Conservation (phyloP, 495 filamentous ascomycete genomes). For the Neurospora cerealis region DNA sequence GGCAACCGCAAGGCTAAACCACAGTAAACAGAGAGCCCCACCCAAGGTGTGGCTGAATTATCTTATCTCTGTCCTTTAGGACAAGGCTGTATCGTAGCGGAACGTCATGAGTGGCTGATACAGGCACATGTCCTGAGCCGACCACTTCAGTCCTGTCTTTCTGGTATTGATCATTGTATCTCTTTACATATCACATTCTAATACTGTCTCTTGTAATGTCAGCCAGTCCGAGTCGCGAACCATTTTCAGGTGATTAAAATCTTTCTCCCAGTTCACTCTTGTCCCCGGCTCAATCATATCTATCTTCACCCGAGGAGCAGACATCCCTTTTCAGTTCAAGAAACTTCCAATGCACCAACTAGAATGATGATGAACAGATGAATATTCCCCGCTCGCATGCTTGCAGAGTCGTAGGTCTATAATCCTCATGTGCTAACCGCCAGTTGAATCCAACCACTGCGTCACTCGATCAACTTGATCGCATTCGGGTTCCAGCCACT, state of each 20-base stretch:
- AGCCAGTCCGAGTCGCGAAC: not conserved
- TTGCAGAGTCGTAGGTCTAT: not conserved
- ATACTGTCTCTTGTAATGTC: not conserved
- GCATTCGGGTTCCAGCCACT: not conserved
- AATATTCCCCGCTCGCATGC: not conserved
- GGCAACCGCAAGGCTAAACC: not conserved
- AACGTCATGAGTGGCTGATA: not conserved
- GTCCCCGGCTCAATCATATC: not conserved
- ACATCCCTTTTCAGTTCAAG: not conserved
- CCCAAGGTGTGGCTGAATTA: not conserved
- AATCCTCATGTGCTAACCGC: not conserved
- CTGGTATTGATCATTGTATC: not conserved
- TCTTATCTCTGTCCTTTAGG: not conserved
- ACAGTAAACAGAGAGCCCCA: not conserved
- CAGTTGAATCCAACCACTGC: not conserved
- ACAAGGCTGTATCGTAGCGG: not conserved
- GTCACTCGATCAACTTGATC: not conserved
- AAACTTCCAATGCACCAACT: not conserved
- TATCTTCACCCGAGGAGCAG: not conserved
- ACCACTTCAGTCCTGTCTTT: not conserved
- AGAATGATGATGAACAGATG: not conserved
- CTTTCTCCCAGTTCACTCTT: not conserved
- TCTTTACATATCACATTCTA: not conserved
- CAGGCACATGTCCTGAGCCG: not conserved
- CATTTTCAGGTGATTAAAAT: not conserved